Evolutionary conservation across 352 stramenopile species (phyloP).

Genomic region (Globisporangium polare): DNA sequence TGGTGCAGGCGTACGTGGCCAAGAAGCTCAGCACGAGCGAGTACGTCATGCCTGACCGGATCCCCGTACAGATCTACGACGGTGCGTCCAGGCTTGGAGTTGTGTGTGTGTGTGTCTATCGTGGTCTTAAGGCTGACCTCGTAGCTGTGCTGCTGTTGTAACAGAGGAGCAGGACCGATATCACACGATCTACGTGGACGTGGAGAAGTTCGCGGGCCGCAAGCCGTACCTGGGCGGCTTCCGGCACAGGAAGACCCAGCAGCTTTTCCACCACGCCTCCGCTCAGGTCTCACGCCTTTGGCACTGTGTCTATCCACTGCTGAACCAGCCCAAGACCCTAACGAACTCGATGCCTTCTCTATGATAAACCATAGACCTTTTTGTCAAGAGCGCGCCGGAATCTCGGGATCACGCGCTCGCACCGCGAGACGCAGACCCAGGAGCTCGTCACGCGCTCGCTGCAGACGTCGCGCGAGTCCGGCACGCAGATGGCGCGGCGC

Average conservation of each 20-base stretch:
- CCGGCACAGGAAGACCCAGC: conserved; percentile 79
- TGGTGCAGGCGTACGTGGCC: conserved; percentile 48
- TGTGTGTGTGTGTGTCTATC: background rate
- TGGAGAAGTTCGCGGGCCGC: conserved; percentile 66
- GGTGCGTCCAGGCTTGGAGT: conserved; percentile 16
- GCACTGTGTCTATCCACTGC: background rate
- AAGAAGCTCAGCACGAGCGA: conserved; percentile 36
- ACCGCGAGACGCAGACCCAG: conserved; percentile 90
- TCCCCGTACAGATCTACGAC: conserved; percentile 77
- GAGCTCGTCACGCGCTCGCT: conserved; percentile 63
- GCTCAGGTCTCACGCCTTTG: conserved; percentile 48
- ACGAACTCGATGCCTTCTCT: background rate
- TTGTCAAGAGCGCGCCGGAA: conserved; percentile 41
- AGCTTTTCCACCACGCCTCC: conserved; percentile 89
- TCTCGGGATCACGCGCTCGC: conserved; percentile 31
- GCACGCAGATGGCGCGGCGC: conserved; percentile 86
- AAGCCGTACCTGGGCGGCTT: conserved; percentile 91
- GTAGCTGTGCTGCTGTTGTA: background rate
- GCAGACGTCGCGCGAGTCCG: conserved; percentile 87
- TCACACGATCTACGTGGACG: conserved; percentile 55
- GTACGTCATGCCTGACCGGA: conserved; percentile 82
- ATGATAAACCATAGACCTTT: conserved; percentile 30
- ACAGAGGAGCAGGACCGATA: conserved; percentile 46
- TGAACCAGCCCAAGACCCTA: background rate
- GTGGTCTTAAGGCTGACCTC: background rate